Evolutionary conservation across 2,329 filamentous ascomycete genomes (phyloP).

Genomic region (Aphanocladium album): DNA sequence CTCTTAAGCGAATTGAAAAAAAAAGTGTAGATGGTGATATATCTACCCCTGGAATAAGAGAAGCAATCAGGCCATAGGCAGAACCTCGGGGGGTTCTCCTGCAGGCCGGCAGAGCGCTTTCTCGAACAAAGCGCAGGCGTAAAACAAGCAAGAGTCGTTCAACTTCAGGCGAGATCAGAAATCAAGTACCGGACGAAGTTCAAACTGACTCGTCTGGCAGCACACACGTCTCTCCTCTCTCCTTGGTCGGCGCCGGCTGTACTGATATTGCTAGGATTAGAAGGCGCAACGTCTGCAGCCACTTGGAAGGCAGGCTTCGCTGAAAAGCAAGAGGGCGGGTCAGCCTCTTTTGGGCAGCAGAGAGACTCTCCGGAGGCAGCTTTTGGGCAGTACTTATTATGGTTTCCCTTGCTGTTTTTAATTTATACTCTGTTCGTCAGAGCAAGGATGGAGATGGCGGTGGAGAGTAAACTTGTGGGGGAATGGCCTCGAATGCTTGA

Average conservation of each 20-base stretch:
- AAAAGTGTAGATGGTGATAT: slow-evolving; percentile 12
- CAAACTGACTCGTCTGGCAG: neutral
- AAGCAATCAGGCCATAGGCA: slow-evolving; percentile 11
- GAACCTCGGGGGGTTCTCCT: neutral
- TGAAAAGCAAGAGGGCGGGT: slow-evolving; percentile 11
- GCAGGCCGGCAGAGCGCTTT: neutral
- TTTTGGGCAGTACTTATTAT: slow-evolving; percentile 6
- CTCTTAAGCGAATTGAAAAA: neutral
- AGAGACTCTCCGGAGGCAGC: slow-evolving; percentile 2
- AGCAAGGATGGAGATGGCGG: slow-evolving; percentile 9
- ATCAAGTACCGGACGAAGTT: neutral
- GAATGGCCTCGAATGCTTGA: slow-evolving; percentile 10
- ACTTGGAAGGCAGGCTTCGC: slow-evolving; percentile 5
- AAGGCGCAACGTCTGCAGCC: slow-evolving; percentile 1
- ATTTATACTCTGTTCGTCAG: slow-evolving; percentile 7
- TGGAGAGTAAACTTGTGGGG: slow-evolving; percentile 13
- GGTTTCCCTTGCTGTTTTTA: slow-evolving; percentile 1
- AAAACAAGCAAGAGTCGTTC: neutral
- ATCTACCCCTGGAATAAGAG: slow-evolving; percentile 13
- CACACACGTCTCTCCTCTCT: neutral
- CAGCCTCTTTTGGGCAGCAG: slow-evolving; percentile 9
- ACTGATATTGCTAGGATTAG: slow-evolving; percentile 5
- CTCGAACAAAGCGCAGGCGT: neutral
- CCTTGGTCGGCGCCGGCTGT: neutral
- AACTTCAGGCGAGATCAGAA: neutral